Conservation (phyloP, 169 alveolate species). For the Miamiensis avidus region DNA sequence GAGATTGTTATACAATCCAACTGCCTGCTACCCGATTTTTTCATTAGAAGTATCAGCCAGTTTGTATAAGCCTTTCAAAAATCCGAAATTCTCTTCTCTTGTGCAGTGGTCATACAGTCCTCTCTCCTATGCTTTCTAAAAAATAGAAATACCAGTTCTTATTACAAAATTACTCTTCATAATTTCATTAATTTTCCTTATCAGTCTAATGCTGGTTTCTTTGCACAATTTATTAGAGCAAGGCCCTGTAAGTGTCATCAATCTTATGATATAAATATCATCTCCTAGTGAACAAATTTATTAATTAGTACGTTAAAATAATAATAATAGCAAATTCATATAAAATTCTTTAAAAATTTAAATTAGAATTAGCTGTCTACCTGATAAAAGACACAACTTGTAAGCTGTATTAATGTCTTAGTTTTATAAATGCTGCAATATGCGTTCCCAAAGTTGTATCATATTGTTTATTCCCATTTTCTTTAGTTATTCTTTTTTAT, state of each 20-base stretch:
- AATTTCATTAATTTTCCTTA: not conserved
- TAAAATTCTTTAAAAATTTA: too few species aligned
- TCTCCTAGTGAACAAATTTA: not conserved
- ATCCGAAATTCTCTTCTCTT: not conserved
- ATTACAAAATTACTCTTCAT: not conserved
- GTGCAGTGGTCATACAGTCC: not conserved
- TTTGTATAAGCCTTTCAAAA: too few species aligned
- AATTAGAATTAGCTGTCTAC: too few species aligned
- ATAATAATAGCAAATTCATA: too few species aligned
- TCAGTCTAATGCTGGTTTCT: not conserved
- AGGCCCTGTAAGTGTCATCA: not conserved
- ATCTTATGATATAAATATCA: not conserved
- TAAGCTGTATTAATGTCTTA: too few species aligned
- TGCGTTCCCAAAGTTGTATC: too few species aligned
- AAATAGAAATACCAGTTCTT: not conserved
- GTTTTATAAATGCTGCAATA: too few species aligned
- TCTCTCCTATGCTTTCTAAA: not conserved
- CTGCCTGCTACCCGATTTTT: not conserved
- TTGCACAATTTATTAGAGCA: not conserved
- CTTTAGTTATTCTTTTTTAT: too few species aligned
- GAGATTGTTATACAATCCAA: too few species aligned
- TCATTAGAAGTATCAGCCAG: not conserved
- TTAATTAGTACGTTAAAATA: not conserved
- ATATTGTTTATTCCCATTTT: too few species aligned
- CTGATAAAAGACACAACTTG: too few species aligned